Evolutionary conservation across 2,329 filamentous ascomycete genomes (phyloP).

Genomic region (Fusarium foetens): DNA sequence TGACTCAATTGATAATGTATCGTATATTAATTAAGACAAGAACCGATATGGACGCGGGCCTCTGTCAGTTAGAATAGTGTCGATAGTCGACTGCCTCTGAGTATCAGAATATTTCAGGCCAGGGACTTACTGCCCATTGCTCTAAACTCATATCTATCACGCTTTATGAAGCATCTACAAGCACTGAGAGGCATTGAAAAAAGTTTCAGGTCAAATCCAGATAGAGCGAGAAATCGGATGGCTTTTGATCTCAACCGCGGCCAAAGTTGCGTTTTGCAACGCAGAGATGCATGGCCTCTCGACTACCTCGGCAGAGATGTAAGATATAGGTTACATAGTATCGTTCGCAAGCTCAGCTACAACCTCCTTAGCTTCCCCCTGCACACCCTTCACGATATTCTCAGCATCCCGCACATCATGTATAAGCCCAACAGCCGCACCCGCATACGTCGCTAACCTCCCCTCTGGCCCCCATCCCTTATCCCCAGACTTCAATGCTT

Average conservation of each 20-base stretch:
- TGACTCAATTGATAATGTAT: rapidly evolving
- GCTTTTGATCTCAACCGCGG: background rate
- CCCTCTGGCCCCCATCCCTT: constrained; percentile 59
- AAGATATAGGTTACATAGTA: background rate
- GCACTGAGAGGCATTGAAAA: background rate
- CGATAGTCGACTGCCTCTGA: background rate
- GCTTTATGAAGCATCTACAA: background rate
- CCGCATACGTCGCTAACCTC: constrained; percentile 61
- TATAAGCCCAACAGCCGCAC: constrained; percentile 58
- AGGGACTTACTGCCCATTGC: background rate
- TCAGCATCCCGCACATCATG: constrained; percentile 52
- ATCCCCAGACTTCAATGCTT: constrained; percentile 52
- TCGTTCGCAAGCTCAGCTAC: background rate
- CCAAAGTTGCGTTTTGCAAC: background rate
- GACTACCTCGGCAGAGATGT: background rate
- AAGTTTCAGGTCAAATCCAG: background rate
- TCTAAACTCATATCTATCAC: background rate
- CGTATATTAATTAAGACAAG: no score
- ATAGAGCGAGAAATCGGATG: background rate
- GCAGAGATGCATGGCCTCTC: background rate
- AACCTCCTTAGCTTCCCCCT: constrained; percentile 41
- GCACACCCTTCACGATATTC: constrained; percentile 50
- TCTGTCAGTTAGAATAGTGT: background rate
- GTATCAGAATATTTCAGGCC: background rate
- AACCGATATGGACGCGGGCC: background rate